phyloP scores from a whole-genome alignment of 208 protist species.

The Acanthamoeba healyi region DNA sequence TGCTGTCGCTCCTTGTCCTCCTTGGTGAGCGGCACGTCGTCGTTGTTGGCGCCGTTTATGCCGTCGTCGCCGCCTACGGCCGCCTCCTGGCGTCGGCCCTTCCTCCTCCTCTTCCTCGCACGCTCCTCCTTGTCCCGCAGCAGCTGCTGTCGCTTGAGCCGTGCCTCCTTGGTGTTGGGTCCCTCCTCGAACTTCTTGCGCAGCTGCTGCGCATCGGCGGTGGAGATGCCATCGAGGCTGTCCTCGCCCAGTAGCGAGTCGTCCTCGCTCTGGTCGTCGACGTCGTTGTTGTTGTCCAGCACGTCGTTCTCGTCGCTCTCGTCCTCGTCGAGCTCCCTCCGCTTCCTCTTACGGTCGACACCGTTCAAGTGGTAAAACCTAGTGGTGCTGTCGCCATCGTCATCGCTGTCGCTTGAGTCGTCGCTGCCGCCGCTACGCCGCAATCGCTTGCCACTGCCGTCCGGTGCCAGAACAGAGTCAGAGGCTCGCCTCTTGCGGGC shows the following conservation, averaged over 20 bases:
- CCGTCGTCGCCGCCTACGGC: background rate
- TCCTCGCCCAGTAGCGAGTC: background rate
- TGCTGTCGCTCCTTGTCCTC: constrained; percentile 66
- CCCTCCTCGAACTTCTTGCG: constrained; percentile 20
- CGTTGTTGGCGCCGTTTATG: background rate
- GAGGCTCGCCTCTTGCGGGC: background rate
- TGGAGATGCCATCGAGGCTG: background rate
- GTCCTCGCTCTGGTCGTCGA: background rate
- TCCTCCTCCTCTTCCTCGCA: constrained; percentile 2
- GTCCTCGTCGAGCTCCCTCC: background rate
- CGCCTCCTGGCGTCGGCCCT: background rate
- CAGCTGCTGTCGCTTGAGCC: background rate
- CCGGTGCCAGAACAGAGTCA: background rate
- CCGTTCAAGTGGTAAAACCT: background rate
- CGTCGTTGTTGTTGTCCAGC: constrained; percentile 1
- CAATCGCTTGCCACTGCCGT: constrained; percentile 10
- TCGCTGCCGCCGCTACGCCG: background rate
- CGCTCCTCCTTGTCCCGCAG: constrained; percentile 31
- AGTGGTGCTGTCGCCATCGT: background rate
- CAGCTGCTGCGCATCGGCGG: background rate
- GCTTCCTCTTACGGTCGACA: background rate
- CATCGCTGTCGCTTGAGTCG: constrained; percentile 25
- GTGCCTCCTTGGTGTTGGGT: constrained; percentile 2
- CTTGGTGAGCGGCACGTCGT: constrained; percentile 65
- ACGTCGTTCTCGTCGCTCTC: background rate